These are phyloP conservation scores for Magnolia officinalis DNA, from an alignment of 164 flowering plant genomes.

Conservation along the genomic window DNA sequence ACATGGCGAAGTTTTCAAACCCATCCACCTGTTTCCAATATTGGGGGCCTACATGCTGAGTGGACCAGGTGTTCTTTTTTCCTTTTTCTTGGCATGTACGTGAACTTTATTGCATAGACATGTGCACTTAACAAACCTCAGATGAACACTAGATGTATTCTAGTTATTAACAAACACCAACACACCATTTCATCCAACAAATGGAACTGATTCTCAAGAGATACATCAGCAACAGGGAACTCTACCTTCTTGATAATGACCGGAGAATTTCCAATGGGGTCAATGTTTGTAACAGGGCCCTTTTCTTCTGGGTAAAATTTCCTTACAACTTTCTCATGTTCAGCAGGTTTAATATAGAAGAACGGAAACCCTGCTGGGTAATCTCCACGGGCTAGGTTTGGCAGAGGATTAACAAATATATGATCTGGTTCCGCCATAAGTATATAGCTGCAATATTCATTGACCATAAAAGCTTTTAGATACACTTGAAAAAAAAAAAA, in stretches of 20 bases:
- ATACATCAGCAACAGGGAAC: slow-evolving; percentile 3
- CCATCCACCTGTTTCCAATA: no score
- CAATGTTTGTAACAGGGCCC: slow-evolving; percentile 82
- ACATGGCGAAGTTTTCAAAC: no score
- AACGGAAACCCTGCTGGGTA: slow-evolving; percentile 82
- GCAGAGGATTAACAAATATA: slow-evolving; percentile 74
- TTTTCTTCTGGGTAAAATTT: slow-evolving; percentile 80
- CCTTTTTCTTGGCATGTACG: no score
- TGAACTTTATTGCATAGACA: no score
- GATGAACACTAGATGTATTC: neutral
- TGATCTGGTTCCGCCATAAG: slow-evolving; percentile 99
- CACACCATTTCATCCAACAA: neutral
- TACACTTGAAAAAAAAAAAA: neutral
- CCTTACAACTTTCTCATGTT: slow-evolving; percentile 64
- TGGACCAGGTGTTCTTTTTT: no score
- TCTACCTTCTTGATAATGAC: slow-evolving; percentile 87
- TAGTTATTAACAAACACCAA: neutral
- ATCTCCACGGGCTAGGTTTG: slow-evolving; percentile 71
- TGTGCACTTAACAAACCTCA: neutral
- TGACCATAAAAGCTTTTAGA: slow-evolving; percentile 7
- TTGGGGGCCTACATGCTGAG: no score
- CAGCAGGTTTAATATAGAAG: slow-evolving; percentile 76
- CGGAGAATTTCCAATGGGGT: slow-evolving; percentile 98
- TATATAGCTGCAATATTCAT: slow-evolving; percentile 60
- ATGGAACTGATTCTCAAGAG: neutral